Conservation (phyloP, 1,284 basidiomycete genomes). For the Farysia itapuensis region DNA sequence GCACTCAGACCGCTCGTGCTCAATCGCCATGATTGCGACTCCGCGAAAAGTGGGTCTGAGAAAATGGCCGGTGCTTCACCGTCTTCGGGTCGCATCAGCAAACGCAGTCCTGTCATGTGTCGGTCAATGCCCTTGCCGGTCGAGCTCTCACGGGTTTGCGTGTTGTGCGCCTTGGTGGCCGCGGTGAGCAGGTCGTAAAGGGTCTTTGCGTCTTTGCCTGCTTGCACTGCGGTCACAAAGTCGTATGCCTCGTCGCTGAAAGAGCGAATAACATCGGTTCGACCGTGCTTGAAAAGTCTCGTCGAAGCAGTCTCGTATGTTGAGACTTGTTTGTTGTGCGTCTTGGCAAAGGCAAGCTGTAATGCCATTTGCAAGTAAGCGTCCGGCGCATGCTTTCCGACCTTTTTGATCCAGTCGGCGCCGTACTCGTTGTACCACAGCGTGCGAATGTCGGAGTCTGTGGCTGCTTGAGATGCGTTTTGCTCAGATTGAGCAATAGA, state of each 20-base stretch:
- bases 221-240: conserved; percentile 77
- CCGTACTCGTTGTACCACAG: conserved; percentile 86
- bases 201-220: conserved; percentile 65
- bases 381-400: conserved; percentile 81
- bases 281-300: conserved; percentile 82
- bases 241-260: conserved; percentile 74
- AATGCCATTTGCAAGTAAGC: conserved; percentile 90
- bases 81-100: conserved; percentile 58
- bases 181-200: conserved; percentile 68
- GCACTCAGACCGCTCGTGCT: conserved; percentile 88
- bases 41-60: conserved; percentile 72
- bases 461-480: conserved; percentile 69
- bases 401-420: conserved; percentile 82
- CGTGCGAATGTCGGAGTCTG: conserved; percentile 80
- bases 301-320: conserved; percentile 95
- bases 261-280: conserved; percentile 88
- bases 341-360: conserved; percentile 86
- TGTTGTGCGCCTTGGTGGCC: conserved; percentile 75
- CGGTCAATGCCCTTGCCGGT: conserved; percentile 86
- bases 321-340: conserved; percentile 76
- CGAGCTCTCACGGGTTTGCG: conserved; percentile 76
- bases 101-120: conserved; percentile 82
- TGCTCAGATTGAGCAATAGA: conserved; percentile 69
- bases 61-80: conserved; percentile 50
- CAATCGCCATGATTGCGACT: conserved; percentile 83